Evolutionary conservation across 2,329 filamentous ascomycete species (phyloP), one percentile per base, ranked within the genome.

Genomic region (Paramyrothecium roridum): DNA sequence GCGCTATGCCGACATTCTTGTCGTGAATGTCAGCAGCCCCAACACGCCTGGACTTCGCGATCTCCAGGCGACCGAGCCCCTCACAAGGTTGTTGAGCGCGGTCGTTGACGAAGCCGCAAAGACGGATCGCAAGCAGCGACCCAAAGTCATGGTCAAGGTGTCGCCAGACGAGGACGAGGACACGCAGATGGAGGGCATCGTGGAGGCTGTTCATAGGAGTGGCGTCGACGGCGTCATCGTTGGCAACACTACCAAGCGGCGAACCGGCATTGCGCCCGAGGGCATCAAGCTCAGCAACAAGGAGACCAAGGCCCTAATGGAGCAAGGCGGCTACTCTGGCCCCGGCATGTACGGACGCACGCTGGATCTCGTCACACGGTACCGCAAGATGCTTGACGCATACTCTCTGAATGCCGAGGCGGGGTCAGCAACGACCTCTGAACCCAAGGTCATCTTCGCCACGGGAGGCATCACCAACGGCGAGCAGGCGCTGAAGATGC

Each of bases 151-250:
- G 91, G 95, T 99, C 65, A 99, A 99, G 78, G 93, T 99, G 20
- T 96, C 91, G 56, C 95, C 95, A 0, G 95, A 99, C 64, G 95
- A 98, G 74, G 91, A 97, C 69, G 85, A 88, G 20, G 86, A 92
- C 52, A 79, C 86, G 54, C 92, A 99, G 70, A 84, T 99, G 58
- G 82, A 87, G 46, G 95, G 93, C 10, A 96, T 99, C 54, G 93
- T 91, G 57, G 84, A 92, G 63, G 93, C 93, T 0, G 87, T 96
- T 13, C 89, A 86, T 78, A 79, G 80, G 62, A 91, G 90, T 57
- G 93, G 93, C 8, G 93, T 98, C 2, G 93, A 97, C 64, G 95
- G 95, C 26, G 86, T 99, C 37, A 97, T 99, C 59, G 93, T 99
- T 3, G 95, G 93, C 12, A 99, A 99, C 77, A 99, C 95, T 0